Conservation (phyloP, 2,329 filamentous ascomycete species). For the Apiospora malaysiana region DNA sequence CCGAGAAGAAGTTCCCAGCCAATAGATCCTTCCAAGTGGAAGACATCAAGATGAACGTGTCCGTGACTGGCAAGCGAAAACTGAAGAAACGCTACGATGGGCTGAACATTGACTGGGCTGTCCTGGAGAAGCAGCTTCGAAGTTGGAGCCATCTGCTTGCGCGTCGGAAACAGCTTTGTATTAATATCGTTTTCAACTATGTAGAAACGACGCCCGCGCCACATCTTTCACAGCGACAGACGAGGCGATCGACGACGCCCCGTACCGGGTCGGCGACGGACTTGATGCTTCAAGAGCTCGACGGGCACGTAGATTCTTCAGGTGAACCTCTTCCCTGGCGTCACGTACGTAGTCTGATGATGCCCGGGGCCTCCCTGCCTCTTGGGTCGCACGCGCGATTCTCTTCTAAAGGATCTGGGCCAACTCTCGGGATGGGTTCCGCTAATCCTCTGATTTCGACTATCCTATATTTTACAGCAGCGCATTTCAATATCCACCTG, state of each 20-base stretch:
- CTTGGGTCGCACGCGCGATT: too few relatives aligned
- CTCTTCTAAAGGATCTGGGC: too few relatives aligned
- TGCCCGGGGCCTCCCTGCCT: not conserved
- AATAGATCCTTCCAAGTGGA: conserved; percentile 11
- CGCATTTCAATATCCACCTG: too few relatives aligned
- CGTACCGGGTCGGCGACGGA: not conserved
- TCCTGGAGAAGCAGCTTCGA: not conserved
- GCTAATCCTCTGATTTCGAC: too few relatives aligned
- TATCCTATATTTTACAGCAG: too few relatives aligned
- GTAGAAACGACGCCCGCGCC: not conserved
- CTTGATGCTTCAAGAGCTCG: not conserved
- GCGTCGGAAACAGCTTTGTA: conserved; percentile 1
- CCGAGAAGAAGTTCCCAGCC: not conserved
- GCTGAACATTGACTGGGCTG: not conserved
- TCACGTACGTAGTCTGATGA: not conserved
- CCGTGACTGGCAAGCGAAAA: not conserved
- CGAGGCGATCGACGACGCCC: not conserved
- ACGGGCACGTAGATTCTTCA: not conserved
- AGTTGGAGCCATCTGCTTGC: not conserved
- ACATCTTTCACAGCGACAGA: not conserved
- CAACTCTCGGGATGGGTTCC: too few relatives aligned
- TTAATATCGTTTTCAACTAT: not conserved
- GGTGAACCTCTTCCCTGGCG: not conserved
- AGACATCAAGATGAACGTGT: not conserved
- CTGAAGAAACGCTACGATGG: not conserved